A percentile compares a stretch with the other conserved stretches of the same genome.
phyloP scores from a whole-genome alignment of 495 filamentous ascomycete species.

The Letharia lupina region DNA sequence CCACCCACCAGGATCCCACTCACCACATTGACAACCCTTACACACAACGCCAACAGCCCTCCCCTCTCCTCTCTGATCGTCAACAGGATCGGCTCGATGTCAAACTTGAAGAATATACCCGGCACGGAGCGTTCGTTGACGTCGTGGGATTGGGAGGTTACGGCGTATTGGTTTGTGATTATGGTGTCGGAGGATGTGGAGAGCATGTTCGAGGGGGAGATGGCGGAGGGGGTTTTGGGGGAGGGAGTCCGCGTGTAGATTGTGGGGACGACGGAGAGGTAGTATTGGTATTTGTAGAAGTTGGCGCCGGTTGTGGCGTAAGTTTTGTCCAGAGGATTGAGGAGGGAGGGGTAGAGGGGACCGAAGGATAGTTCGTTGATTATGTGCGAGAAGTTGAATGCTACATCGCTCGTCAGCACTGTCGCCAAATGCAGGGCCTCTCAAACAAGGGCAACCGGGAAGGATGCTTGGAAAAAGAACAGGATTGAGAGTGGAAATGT shows the following conservation, averaged over 20 bases:
- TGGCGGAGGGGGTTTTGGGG: conserved; percentile 5
- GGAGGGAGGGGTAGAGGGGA: conserved; percentile 83
- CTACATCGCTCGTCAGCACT: conserved; percentile 33
- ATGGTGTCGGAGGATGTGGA: conserved; percentile 43
- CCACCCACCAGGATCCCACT: conserved; percentile 55
- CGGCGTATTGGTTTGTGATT: conserved; percentile 96
- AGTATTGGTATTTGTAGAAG: conserved; percentile 98
- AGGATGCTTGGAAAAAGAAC: conserved; percentile 2
- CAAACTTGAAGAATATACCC: conserved; percentile 97
- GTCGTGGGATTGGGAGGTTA: conserved; percentile 67
- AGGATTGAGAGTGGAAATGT: conserved; percentile 6
- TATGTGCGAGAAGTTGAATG: conserved; percentile 98
- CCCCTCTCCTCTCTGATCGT: conserved; percentile 75
- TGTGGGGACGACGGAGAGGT: conserved; percentile 93
- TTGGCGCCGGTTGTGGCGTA: conserved; percentile 62
- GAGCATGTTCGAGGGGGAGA: conserved; percentile 2
- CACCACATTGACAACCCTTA: conserved; percentile 65
- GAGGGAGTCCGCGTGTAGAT: conserved; percentile 58
- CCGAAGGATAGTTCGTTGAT: conserved; percentile 96
- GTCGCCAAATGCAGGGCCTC: not conserved
- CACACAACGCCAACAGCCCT: conserved; percentile 60
- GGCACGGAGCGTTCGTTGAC: conserved; percentile 67
- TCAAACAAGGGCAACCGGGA: not conserved
- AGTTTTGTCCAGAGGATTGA: conserved; percentile 90
- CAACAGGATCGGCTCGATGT: conserved; percentile 92